These are phyloP conservation scores for Olyra latifolia DNA, from an alignment of 176 grass and related monocot genomes.

Conservation along the genomic window DNA sequence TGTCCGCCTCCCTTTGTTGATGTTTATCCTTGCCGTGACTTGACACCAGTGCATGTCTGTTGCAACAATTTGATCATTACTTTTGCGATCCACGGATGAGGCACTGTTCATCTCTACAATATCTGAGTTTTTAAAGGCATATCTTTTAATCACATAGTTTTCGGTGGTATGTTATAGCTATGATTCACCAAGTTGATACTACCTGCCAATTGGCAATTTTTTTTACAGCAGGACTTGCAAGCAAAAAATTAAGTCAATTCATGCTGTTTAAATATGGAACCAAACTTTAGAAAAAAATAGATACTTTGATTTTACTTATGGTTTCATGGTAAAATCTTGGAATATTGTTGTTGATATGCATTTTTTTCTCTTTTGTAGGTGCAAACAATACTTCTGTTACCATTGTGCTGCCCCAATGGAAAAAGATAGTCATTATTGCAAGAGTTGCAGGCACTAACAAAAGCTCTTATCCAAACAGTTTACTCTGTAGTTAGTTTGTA, in stretches of 20 bases:
- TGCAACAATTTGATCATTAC: not conserved
- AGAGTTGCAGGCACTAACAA: constrained; percentile 37
- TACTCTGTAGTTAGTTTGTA: not conserved
- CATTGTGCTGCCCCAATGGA: constrained; percentile 59
- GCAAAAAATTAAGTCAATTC: not conserved
- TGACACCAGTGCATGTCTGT: not conserved
- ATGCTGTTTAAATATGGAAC: not conserved
- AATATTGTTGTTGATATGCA: not conserved
- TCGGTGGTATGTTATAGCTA: not conserved
- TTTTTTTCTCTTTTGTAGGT: constrained; percentile 49
- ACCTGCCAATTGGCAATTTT: not conserved
- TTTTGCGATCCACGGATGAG: no score
- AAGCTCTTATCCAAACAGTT: not conserved
- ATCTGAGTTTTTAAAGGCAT: no score
- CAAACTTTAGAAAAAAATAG: not conserved
- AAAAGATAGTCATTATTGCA: constrained; percentile 39
- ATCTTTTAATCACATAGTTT: no score
- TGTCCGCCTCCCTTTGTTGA: no score
- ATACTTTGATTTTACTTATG: not conserved
- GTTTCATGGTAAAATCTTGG: not conserved
- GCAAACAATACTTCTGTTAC: constrained; percentile 73
- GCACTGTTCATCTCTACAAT: no score
- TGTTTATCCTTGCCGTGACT: no score
- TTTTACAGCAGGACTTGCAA: no score
- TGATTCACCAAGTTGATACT: not conserved